Evolutionary conservation across 208 protist species (phyloP).

Genomic region (Histomonas meleagridis): DNA sequence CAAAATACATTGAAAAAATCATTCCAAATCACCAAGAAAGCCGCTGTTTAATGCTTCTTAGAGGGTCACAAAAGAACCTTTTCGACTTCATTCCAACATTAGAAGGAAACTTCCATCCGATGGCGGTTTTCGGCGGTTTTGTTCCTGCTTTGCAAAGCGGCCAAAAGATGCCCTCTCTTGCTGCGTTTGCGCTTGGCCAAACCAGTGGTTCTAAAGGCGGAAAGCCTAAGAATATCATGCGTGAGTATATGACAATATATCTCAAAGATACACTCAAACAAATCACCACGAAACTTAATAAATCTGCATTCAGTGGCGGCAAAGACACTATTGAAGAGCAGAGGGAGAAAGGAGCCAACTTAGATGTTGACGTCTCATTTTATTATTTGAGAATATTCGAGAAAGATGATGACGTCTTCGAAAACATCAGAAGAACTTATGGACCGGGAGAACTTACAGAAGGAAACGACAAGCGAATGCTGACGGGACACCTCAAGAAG

Average conservation of each 20-base stretch:
- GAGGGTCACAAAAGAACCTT: neutral
- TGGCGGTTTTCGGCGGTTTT: neutral
- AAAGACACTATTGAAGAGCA: neutral
- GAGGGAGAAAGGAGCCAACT: neutral
- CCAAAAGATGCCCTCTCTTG: conserved; percentile 9
- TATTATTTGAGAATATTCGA: neutral
- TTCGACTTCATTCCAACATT: neutral
- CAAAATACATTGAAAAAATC: neutral
- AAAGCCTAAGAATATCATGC: neutral
- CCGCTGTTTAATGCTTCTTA: neutral
- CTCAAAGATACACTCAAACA: neutral
- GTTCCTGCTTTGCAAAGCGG: neutral
- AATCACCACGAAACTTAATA: neutral
- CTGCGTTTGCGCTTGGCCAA: neutral
- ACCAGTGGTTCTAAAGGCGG: neutral
- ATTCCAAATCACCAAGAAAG: neutral
- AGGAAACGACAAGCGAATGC: conserved; percentile 3
- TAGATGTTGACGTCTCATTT: neutral
- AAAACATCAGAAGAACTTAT: neutral
- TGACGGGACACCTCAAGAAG: neutral
- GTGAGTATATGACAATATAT: conserved; percentile 20
- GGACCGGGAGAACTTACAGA: neutral
- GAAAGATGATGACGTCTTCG: neutral
- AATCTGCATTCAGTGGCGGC: neutral
- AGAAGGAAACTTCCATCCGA: no score